A percentile compares a stretch with the other conserved stretches of the same genome.
phyloP scores from a whole-genome alignment of 2,329 filamentous ascomycete species.

The Fusarium veterinarium region DNA sequence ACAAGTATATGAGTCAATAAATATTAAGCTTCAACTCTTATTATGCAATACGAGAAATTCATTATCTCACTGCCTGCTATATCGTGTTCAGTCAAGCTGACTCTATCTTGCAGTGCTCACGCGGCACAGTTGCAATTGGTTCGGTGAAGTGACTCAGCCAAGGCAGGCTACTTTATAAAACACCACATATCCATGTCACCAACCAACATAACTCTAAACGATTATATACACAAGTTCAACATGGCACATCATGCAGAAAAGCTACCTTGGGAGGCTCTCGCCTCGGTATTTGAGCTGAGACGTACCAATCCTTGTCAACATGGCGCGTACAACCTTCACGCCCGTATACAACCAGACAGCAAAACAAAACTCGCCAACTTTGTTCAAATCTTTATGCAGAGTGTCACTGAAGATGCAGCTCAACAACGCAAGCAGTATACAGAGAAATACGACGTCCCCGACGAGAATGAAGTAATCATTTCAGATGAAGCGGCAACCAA shows the following conservation, averaged over 20 bases:
- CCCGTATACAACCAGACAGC: neutral
- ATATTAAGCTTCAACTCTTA: too few species aligned
- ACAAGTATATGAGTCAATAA: too few species aligned
- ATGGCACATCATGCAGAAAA: slow-evolving; percentile 20
- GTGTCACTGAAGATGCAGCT: neutral
- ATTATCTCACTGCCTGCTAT: neutral
- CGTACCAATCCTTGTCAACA: slow-evolving; percentile 14
- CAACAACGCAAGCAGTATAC: neutral
- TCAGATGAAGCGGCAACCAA: neutral
- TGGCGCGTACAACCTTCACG: slow-evolving; percentile 17
- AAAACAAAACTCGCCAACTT: neutral
- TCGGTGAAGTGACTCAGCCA: neutral
- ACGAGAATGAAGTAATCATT: neutral
- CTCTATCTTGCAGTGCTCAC: neutral
- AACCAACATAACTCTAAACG: neutral
- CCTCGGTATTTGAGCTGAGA: slow-evolving; percentile 15
- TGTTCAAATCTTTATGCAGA: neutral
- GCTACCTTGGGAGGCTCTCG: slow-evolving; percentile 23
- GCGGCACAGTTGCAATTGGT: neutral
- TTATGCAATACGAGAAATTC: too few species aligned
- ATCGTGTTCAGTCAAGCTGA: neutral
- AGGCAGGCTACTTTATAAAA: too few species aligned
- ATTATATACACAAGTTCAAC: neutral
- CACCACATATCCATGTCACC: neutral
- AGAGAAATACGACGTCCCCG: neutral